These are phyloP conservation scores for Eurotiales sp. DNA, from an alignment of 2,329 filamentous ascomycete genomes.

Conservation along the genomic window DNA sequence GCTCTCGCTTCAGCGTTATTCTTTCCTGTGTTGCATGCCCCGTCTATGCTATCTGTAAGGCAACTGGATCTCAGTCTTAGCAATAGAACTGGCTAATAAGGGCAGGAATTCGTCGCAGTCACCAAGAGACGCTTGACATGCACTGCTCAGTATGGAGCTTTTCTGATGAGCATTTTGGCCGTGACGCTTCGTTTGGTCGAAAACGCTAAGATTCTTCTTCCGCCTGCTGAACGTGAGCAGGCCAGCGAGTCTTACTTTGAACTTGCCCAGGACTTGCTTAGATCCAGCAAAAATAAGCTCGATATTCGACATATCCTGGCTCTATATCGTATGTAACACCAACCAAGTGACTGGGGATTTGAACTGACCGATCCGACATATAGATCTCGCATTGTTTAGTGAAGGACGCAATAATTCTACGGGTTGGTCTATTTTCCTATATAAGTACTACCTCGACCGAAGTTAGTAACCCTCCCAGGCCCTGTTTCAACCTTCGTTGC, in stretches of 20 bases:
- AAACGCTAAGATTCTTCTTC: background rate
- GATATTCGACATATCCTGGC: conserved; percentile 3
- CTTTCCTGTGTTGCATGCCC: background rate
- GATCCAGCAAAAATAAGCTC: conserved; percentile 1
- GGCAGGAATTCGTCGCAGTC: conserved; percentile 1
- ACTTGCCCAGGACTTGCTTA: background rate
- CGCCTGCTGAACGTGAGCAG: background rate
- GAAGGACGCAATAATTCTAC: background rate
- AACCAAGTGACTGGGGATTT: background rate
- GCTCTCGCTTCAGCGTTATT: background rate
- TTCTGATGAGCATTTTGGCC: conserved; percentile 5
- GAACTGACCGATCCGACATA: background rate
- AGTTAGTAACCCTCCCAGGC: background rate
- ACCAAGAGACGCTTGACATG: background rate
- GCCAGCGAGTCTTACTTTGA: conserved; percentile 2
- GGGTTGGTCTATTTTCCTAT: background rate
- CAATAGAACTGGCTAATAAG: background rate
- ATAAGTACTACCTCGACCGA: background rate
- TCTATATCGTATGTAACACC: background rate
- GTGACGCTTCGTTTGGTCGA: conserved; percentile 1
- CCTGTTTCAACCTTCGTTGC: conserved; percentile 1
- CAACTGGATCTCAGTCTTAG: too few relatives aligned
- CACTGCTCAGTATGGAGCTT: conserved; percentile 4
- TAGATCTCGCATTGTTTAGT: conserved; percentile 1
- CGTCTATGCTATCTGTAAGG: background rate